phyloP scores from a whole-genome alignment of 106 monocot species.

The Chionographis japonica region DNA sequence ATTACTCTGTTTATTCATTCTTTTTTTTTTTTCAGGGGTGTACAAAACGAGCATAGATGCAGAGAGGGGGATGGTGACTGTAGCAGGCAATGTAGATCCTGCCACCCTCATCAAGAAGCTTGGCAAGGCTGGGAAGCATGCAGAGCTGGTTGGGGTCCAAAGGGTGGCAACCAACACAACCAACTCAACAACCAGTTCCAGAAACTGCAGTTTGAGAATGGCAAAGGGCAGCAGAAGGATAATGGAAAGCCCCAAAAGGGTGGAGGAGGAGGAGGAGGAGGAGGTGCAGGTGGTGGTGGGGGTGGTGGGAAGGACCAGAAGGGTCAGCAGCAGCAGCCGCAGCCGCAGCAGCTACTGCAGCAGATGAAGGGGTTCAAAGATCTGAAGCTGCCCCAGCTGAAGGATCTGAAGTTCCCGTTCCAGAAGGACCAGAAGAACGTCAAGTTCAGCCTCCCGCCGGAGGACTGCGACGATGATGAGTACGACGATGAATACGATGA shows the following conservation, averaged over 20 bases:
- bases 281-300: not conserved
- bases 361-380: slow-evolving; percentile 31
- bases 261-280: not conserved
- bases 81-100: slow-evolving; percentile 42
- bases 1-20: not conserved
- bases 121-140: slow-evolving; percentile 45
- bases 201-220: slow-evolving; percentile 29
- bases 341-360: slow-evolving; percentile 11
- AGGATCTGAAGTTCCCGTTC: slow-evolving; percentile 21
- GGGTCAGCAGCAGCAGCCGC: slow-evolving; percentile 1
- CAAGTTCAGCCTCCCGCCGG: slow-evolving; percentile 32
- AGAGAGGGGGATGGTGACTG: slow-evolving; percentile 39
- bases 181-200: slow-evolving; percentile 28
- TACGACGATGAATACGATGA: slow-evolving; percentile 25
- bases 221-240: slow-evolving; percentile 15
- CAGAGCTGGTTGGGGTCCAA: slow-evolving; percentile 34
- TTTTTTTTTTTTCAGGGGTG: slow-evolving; percentile 21
- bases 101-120: slow-evolving; percentile 38
- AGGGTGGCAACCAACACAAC: slow-evolving; percentile 8
- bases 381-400: slow-evolving; percentile 19
- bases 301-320: slow-evolving; percentile 5
- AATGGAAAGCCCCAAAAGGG: slow-evolving; percentile 14
- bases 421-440: slow-evolving; percentile 30
- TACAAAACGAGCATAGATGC: slow-evolving; percentile 37
- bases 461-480: slow-evolving; percentile 18